Evolutionary conservation across 2,329 filamentous ascomycete species (phyloP).

Genomic region (Sporothrix pallida): DNA sequence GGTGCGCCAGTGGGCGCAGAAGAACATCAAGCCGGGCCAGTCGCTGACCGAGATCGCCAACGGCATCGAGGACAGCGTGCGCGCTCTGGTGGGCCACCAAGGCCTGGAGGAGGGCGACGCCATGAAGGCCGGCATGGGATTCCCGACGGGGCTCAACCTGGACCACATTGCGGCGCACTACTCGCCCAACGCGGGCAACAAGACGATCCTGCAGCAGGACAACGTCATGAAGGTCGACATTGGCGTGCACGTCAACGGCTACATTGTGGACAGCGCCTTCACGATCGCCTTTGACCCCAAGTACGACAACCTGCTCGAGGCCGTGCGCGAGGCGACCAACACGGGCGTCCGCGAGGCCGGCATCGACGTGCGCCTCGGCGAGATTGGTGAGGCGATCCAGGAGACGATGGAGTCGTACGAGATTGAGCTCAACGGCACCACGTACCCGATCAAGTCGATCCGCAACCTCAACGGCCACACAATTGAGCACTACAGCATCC

Average conservation of each 20-base stretch:
- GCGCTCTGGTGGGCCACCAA: conserved; percentile 74
- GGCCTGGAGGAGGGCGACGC: conserved; percentile 79
- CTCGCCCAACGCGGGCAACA: conserved; percentile 83
- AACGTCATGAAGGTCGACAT: conserved; percentile 87
- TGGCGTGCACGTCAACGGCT: conserved; percentile 79
- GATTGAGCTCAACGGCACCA: conserved; percentile 79
- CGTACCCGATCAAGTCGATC: conserved; percentile 81
- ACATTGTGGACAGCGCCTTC: conserved; percentile 82
- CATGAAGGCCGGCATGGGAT: conserved; percentile 78
- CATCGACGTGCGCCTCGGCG: conserved; percentile 87
- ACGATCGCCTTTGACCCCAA: conserved; percentile 76
- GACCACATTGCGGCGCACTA: conserved; percentile 86
- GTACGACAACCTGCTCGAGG: conserved; percentile 75
- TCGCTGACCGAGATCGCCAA: conserved; percentile 79
- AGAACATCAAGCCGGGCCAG: conserved; percentile 79
- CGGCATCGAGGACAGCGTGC: conserved; percentile 79
- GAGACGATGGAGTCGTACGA: conserved; percentile 95
- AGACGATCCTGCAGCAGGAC: conserved; percentile 70
- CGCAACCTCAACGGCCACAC: conserved; percentile 89
- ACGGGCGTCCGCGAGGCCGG: conserved; percentile 90
- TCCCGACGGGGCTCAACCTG: conserved; percentile 80
- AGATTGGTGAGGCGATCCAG: conserved; percentile 83
- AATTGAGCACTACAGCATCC: conserved; percentile 87
- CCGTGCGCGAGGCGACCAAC: conserved; percentile 78
- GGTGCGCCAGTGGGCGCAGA: conserved; percentile 79